These are phyloP conservation scores for Lachnellula arida DNA, from an alignment of 2,329 filamentous ascomycete species.

Conservation along the genomic window DNA sequence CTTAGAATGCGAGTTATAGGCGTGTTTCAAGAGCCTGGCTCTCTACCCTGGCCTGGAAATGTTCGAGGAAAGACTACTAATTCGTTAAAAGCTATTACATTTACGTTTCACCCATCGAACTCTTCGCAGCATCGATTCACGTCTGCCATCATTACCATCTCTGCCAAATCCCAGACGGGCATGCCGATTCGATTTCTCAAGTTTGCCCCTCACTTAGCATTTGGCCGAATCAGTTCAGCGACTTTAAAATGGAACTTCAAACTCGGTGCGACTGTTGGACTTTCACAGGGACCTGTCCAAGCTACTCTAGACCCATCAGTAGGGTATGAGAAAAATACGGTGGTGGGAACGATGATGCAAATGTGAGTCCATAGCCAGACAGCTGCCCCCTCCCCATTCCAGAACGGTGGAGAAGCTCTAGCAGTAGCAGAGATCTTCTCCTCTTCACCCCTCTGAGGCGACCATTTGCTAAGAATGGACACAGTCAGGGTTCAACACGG, in stretches of 20 bases:
- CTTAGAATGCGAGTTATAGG: not conserved
- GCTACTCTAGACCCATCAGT: slow-evolving; percentile 11
- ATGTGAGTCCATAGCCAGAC: slow-evolving; percentile 13
- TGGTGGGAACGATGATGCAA: slow-evolving; percentile 24
- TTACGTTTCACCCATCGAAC: slow-evolving; percentile 44
- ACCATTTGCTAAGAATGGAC: not conserved
- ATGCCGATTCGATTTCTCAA: slow-evolving; percentile 39
- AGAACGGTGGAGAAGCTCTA: not conserved
- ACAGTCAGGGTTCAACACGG: slow-evolving; percentile 20
- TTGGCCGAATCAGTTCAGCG: slow-evolving; percentile 22
- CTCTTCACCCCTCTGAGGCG: not conserved
- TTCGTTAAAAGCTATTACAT: slow-evolving; percentile 36
- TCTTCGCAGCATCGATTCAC: slow-evolving; percentile 42
- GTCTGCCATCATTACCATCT: slow-evolving; percentile 40
- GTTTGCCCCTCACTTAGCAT: slow-evolving; percentile 46
- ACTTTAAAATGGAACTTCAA: slow-evolving; percentile 24
- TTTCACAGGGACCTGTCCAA: slow-evolving; percentile 38
- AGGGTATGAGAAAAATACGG: slow-evolving; percentile 16
- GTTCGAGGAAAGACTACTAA: not conserved
- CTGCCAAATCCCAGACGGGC: slow-evolving; percentile 28
- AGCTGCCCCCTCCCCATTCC: not conserved
- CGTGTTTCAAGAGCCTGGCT: not conserved
- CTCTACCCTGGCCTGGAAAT: no score
- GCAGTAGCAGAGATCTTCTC: not conserved
- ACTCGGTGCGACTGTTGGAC: slow-evolving; percentile 34